Base-by-base conservation (phyloP, 2,329 filamentous ascomycete species). In the Beauveria asiatica region DNA sequence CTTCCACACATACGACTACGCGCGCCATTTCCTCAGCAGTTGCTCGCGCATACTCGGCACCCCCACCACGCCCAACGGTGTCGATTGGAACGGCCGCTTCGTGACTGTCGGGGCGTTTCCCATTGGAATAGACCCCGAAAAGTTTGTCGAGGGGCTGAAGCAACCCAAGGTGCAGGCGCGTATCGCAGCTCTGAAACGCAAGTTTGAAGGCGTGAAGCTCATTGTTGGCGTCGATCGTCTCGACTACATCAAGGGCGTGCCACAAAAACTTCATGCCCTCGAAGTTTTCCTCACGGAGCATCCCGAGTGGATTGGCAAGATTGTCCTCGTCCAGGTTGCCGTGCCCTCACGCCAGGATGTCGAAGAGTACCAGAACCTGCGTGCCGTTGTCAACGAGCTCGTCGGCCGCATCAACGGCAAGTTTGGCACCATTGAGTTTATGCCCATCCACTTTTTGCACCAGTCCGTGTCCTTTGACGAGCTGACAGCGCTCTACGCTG, bases 1-100 rank as follows among this genome's bases (percentile, higher is more conserved):
- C 37, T 97, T 99, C 79, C 94, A 99, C 75, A 99, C 94, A 30
- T 97, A 97, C 77, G 93, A 97, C 76, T 99, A 99, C 70, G 93
- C 92, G n/a, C 84, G 94, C 57, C 94, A 99, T 75, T 99, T 97
- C 77, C 77, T 99, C 66, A 96, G 92, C 76, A 93, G 90, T 71
- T 97, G 94, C 76, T 93, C 92, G n/a, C 88, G 93, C 65, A 94
- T 97, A 66, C 80, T 97, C 49, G 84, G 83, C 64, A 84, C 88
- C 1, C 78, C 84, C 1, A 97, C 93, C 1, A 96, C 92, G 1
- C 93, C 93, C 0, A 97, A 96, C 68, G 92, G 92, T 13, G 91
- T 97, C 64, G 90, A 96, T 62, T 96, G 91, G 76, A 85, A 93
- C 64, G 89, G 89, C 65, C 92, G 89, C 70, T 88, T 93, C 61